Evolutionary conservation across 345 rosid species (phyloP).

Genomic region (Triadica sebifera): DNA sequence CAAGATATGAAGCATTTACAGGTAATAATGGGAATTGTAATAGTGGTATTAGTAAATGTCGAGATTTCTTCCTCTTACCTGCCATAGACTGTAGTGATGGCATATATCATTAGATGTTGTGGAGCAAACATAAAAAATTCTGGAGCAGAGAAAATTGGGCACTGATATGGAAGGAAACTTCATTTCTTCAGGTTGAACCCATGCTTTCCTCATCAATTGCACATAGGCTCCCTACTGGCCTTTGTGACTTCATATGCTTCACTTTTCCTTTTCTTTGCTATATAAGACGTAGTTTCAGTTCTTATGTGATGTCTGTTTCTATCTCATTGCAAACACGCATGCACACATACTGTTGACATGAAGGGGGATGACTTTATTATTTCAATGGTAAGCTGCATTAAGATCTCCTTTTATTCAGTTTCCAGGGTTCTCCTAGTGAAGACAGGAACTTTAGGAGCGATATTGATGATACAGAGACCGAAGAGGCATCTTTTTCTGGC

Average conservation of each 20-base stretch:
- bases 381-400: not conserved
- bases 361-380: not conserved
- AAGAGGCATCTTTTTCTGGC: constrained; percentile 82
- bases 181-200: not conserved
- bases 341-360: not conserved
- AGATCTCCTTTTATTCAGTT: constrained; percentile 40
- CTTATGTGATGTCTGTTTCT: not conserved
- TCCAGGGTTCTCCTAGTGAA: constrained; percentile 75
- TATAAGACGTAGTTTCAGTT: not conserved
- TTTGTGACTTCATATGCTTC: not conserved
- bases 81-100: not conserved
- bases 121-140: not conserved
- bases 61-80: not conserved
- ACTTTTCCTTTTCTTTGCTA: not conserved
- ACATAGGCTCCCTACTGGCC: not conserved
- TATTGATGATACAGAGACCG: constrained; percentile 69
- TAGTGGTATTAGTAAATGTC: not conserved
- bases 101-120: not conserved
- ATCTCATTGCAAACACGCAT: not conserved
- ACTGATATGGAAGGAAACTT: not conserved
- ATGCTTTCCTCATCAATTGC: not conserved
- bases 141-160: not conserved
- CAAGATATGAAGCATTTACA: not conserved
- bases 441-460: constrained; percentile 58
- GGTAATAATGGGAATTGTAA: not conserved